Percentiles rank a stretch among this genome's conserved stretches.
Evolutionary conservation across 169 alveolate species (phyloP).

Genomic region (Amoebophrya sp.): DNA sequence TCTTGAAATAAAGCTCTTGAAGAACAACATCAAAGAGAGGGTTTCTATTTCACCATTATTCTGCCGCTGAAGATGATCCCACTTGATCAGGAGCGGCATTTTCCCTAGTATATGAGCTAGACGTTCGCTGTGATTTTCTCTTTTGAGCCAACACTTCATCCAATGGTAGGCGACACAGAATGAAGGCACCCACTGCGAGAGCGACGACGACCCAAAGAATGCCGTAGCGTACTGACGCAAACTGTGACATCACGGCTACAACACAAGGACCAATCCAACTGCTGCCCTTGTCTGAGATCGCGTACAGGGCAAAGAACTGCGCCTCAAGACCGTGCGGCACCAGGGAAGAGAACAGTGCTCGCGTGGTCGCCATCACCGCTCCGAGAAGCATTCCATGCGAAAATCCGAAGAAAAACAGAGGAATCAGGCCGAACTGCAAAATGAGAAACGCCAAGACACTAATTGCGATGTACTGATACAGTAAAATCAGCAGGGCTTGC

Average conservation of each 20-base stretch:
- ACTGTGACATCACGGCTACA: background rate
- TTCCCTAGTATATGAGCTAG: no score
- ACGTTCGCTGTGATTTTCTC: no score
- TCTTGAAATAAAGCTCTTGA: no score
- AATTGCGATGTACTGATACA: background rate
- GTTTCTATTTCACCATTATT: no score
- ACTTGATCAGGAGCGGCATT: no score
- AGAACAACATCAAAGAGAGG: no score
- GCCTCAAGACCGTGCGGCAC: constrained; percentile 20
- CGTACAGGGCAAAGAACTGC: constrained; percentile 15
- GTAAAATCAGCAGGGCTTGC: background rate
- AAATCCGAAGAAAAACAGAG: background rate
- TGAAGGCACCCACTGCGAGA: background rate
- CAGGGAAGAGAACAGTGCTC: background rate
- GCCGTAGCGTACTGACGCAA: background rate
- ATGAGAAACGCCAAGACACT: background rate
- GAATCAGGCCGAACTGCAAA: background rate
- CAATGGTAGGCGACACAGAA: background rate
- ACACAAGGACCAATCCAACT: background rate
- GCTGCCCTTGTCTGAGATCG: background rate
- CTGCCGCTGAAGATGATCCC: no score
- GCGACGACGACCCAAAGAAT: background rate
- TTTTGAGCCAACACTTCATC: no score
- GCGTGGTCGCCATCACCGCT: background rate
- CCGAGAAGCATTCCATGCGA: background rate